Evolutionary conservation across 2,329 filamentous ascomycete species (phyloP), one percentile per base, ranked within the genome.

Genomic region (Phyllosticta capitalensis): DNA sequence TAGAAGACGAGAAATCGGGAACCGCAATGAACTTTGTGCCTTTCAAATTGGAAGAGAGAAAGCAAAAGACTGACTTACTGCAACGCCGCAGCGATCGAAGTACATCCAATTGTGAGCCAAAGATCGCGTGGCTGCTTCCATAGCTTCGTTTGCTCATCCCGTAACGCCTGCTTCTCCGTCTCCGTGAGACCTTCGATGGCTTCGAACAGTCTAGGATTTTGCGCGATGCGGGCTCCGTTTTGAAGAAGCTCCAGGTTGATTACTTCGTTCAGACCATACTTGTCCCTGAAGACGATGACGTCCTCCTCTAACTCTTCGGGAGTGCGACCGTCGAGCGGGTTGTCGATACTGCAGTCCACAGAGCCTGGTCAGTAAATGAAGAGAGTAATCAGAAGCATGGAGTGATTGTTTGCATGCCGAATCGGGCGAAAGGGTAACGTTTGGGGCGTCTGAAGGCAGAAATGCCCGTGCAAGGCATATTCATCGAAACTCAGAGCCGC

Each of bases 221-320:
- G 87, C 2, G 89, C 89, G 20, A 91, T 81, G 14, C 92, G 77
- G 2, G 88, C 89, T 26, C 87, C 89, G 66, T 86, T 86, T 56
- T 81, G 78, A 55, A 91, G 77, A 14, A 87, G 68, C 4, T 76
- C 72, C 1, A 83, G 73, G 63, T 87, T 79, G 56, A 59, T 38
- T 20, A 48, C n/a, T 7, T 86, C 81, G 1, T 74, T 71, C 19
- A 91, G 76, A 20, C 78, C 79, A 64, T 87, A 82, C 49, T 79
- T 73, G 10, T 76, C 74, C 38, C 84, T 85, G 67, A 88, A 89
- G 14, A 75, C 75, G 57, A 83, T 78, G 22, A 85, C 85, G 55
- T 83, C 75, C 48, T 70, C 68, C 56, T 84, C 71, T 9, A 85
- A 77, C 64, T 74, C 70, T 53, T 72, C 76, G 62, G 69, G 76